A percentile compares a stretch with the other conserved stretches of the same genome.
Conservation (phyloP, 2,329 filamentous ascomycete species). For the Xenosphaeropsis pyriputrescens region DNA sequence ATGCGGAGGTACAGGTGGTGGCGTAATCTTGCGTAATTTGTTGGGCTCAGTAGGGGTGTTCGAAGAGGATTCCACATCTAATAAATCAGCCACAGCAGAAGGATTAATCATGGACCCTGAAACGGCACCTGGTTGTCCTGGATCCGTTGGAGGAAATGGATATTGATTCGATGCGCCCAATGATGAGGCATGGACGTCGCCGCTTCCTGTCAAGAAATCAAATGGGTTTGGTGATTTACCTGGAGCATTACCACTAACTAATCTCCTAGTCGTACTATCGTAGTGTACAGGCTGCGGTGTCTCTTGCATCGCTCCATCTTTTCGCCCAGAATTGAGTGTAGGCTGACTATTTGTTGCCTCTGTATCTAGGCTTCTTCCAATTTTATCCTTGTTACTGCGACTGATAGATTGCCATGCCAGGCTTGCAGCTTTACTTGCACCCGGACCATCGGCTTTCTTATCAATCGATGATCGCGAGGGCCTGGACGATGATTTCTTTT, state of each 20-base stretch:
- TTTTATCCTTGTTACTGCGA: conserved; percentile 11
- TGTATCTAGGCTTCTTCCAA: conserved; percentile 13
- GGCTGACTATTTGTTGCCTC: conserved; percentile 12
- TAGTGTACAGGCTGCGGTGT: conserved; percentile 13
- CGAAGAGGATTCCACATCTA: conserved; percentile 10
- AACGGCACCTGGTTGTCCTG: conserved; percentile 13
- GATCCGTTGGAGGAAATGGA: conserved; percentile 16
- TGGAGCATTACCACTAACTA: conserved; percentile 10
- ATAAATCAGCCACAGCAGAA: conserved; percentile 11
- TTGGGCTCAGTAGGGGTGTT: conserved; percentile 8
- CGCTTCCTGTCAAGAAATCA: conserved; percentile 12
- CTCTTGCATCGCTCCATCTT: conserved; percentile 5
- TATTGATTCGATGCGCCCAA: conserved; percentile 12
- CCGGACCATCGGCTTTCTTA: conserved; percentile 27
- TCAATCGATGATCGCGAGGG: conserved; percentile 14
- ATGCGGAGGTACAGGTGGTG: conserved; percentile 14
- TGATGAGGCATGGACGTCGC: conserved; percentile 7
- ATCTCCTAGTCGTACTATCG: conserved; percentile 17
- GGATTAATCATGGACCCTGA: conserved; percentile 11
- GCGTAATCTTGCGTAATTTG: conserved; percentile 13
- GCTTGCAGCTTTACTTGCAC: conserved; percentile 48
- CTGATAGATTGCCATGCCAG: conserved; percentile 34
- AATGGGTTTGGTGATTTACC: conserved; percentile 8
- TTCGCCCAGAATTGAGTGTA: conserved; percentile 10
- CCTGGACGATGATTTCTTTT: conserved; percentile 28